phyloP scores from a whole-genome alignment of 176 grass and related monocot species.

The Oryza brachyantha region DNA sequence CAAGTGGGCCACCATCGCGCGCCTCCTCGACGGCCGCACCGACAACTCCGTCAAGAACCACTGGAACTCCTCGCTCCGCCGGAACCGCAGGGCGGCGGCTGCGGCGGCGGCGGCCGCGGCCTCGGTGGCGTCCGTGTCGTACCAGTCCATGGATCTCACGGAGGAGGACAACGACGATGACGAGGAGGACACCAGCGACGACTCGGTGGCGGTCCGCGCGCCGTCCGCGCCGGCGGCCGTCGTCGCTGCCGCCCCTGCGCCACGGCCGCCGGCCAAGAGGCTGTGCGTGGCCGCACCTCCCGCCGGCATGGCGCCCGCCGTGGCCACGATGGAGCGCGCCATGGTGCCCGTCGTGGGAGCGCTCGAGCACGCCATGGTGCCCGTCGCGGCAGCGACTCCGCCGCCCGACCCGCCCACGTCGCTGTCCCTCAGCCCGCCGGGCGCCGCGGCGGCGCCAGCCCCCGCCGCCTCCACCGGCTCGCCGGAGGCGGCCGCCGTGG shows the following conservation, averaged over 20 bases:
- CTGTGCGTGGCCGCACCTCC: not conserved
- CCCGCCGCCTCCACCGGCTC: not conserved
- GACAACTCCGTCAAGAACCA: constrained; percentile 99
- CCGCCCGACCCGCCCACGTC: constrained; percentile 51
- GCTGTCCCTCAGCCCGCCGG: constrained; percentile 60
- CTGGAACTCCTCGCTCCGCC: constrained; percentile 88
- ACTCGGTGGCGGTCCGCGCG: not conserved
- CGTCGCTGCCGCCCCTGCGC: not conserved
- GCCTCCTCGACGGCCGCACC: constrained; percentile 69
- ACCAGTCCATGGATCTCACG: constrained; percentile 6
- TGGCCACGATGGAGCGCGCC: not conserved
- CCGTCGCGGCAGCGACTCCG: not conserved
- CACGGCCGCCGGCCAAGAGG: constrained; percentile 30
- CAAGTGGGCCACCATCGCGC: constrained; percentile 93
- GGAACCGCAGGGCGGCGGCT: constrained; percentile 30
- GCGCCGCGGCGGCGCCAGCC: not conserved
- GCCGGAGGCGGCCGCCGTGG: not conserved
- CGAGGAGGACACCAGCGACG: constrained; percentile 14
- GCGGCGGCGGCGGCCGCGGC: not conserved
- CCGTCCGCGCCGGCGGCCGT: too few species aligned
- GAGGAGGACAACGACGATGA: constrained; percentile 15
- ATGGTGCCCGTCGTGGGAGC: not conserved
- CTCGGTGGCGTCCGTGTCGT: not conserved
- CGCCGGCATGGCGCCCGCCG: not conserved
- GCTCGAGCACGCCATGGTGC: not conserved